phyloP scores from a whole-genome alignment of 257 asterid genomes.

The Solanum bukasovii region DNA sequence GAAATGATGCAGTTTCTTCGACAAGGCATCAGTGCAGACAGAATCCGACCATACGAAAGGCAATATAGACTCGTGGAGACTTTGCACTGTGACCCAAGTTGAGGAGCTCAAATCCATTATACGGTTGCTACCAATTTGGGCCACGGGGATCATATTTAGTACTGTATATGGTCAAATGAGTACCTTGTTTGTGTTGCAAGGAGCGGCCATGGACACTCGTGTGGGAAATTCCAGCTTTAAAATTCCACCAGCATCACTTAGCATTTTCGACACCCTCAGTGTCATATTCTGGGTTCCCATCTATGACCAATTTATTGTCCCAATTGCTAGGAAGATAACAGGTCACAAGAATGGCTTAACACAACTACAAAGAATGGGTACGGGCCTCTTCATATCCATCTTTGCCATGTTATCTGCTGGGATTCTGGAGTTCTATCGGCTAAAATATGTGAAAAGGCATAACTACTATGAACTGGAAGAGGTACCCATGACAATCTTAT shows the following conservation, averaged over 20 bases:
- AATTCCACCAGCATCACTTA: constrained; percentile 56
- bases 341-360: constrained; percentile 62
- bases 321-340: constrained; percentile 41
- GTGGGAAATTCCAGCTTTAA: constrained; percentile 31
- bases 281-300: constrained; percentile 65
- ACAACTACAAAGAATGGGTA: constrained; percentile 58
- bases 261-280: constrained; percentile 51
- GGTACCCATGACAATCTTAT: constrained; percentile 49
- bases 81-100: constrained; percentile 62
- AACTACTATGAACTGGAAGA: constrained; percentile 16
- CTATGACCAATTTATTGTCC: constrained; percentile 44
- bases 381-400: constrained; percentile 54
- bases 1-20: constrained; percentile 39
- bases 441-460: constrained; percentile 35
- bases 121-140: constrained; percentile 53
- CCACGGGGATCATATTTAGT: constrained; percentile 55
- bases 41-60: constrained; percentile 22
- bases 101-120: constrained; percentile 56
- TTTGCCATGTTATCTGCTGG: constrained; percentile 58
- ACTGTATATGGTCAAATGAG: constrained; percentile 52
- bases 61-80: constrained; percentile 35
- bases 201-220: constrained; percentile 39
- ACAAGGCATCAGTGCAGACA: constrained; percentile 48
- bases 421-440: constrained; percentile 41
- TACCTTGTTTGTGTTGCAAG: constrained; percentile 49